These are phyloP conservation scores for Calonectria pteridis DNA, from an alignment of 2,329 filamentous ascomycete genomes.

Conservation along the genomic window DNA sequence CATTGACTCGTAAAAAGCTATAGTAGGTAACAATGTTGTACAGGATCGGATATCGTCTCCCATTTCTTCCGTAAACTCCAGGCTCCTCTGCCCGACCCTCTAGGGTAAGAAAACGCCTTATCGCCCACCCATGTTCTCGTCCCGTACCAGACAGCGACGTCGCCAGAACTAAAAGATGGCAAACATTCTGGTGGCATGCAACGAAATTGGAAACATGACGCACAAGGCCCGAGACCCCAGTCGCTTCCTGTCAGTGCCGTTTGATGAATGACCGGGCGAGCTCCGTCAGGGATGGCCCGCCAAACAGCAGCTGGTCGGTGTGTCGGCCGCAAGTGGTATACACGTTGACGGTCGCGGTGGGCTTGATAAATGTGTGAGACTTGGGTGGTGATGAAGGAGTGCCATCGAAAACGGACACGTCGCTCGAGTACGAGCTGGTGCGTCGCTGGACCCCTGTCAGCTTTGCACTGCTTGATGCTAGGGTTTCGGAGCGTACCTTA, in stretches of 20 bases:
- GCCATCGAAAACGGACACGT: slow-evolving; percentile 41
- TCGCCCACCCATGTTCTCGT: slow-evolving; percentile 31
- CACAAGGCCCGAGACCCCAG: not conserved
- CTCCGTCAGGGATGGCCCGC: slow-evolving; percentile 60
- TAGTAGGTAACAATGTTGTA: slow-evolving; percentile 34
- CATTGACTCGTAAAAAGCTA: slow-evolving; percentile 42
- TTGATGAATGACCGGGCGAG: slow-evolving; percentile 57
- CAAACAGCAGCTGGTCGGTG: slow-evolving; percentile 65
- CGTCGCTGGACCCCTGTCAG: slow-evolving; percentile 43
- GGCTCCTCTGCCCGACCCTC: not conserved
- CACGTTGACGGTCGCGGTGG: slow-evolving; percentile 60
- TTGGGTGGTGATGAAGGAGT: slow-evolving; percentile 46
- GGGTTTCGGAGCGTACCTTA: slow-evolving; percentile 36
- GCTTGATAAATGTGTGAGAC: slow-evolving; percentile 50
- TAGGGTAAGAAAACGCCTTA: slow-evolving; percentile 36
- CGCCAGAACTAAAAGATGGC: slow-evolving; percentile 21
- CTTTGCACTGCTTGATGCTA: not conserved
- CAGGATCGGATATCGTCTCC: slow-evolving; percentile 27
- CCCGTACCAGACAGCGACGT: slow-evolving; percentile 46
- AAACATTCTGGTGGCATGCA: slow-evolving; percentile 19
- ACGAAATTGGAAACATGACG: slow-evolving; percentile 13
- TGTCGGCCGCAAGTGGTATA: slow-evolving; percentile 69
- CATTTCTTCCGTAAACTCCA: slow-evolving; percentile 28
- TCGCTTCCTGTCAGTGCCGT: slow-evolving; percentile 40
- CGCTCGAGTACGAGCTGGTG: slow-evolving; percentile 48